Percentiles rank a stretch among this genome's conserved stretches.
phyloP scores from a whole-genome alignment of 371 early-diverging fungal species.

The Mortierella sp. region DNA sequence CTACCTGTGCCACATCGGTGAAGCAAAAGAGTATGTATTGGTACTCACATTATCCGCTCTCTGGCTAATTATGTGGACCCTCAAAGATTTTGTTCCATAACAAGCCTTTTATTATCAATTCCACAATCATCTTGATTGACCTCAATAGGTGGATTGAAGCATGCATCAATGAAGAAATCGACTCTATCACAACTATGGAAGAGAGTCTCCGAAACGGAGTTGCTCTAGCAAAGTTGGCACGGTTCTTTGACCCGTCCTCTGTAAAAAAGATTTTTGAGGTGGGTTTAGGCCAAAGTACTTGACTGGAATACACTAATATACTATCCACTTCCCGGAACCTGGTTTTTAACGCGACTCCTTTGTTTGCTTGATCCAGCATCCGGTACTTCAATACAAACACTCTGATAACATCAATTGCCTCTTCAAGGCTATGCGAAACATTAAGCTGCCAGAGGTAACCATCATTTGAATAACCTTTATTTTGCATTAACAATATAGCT shows the following conservation, averaged over 20 bases:
- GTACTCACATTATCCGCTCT: background rate
- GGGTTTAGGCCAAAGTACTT: background rate
- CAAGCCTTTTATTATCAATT: background rate
- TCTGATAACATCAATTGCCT: conserved; percentile 99
- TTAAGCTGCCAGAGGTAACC: conserved; percentile 86
- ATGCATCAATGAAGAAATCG: conserved; percentile 87
- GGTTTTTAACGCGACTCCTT: background rate
- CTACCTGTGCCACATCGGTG: conserved; percentile 98
- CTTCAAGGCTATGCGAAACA: conserved; percentile 83
- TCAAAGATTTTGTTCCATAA: background rate
- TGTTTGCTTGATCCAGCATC: conserved; percentile 64
- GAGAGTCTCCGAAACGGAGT: conserved; percentile 96
- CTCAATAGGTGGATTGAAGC: conserved; percentile 93
- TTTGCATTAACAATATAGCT: too few relatives aligned
- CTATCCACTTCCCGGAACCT: too few relatives aligned
- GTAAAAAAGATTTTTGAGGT: conserved; percentile 92
- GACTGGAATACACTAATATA: too few relatives aligned
- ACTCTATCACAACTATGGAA: conserved; percentile 83
- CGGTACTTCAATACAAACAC: conserved; percentile 93
- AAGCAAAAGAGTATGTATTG: conserved; percentile 96
- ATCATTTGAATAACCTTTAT: too few relatives aligned
- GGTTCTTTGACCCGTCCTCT: conserved; percentile 85
- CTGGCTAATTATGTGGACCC: background rate
- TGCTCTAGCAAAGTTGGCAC: conserved; percentile 93
- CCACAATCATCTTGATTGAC: background rate